These are phyloP conservation scores for Angophora floribunda DNA, from an alignment of 345 rosid genomes.

Conservation along the genomic window DNA sequence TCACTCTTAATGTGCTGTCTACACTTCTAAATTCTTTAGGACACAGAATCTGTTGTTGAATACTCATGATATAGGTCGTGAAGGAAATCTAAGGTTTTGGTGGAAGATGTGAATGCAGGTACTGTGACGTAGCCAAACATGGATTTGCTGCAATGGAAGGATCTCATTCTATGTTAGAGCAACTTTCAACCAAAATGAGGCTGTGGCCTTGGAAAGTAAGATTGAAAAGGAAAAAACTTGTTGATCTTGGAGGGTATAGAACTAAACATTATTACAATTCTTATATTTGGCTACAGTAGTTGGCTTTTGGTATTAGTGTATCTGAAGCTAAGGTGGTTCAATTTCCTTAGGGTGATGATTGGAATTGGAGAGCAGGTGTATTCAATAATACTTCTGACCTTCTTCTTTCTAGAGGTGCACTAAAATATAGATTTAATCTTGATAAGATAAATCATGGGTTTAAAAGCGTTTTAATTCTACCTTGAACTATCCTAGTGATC, in stretches of 20 bases:
- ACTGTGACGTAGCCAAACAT: slow-evolving; percentile 74
- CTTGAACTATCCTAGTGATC: not conserved
- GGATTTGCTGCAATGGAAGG: slow-evolving; percentile 65
- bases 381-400: slow-evolving; percentile 65
- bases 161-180: slow-evolving; percentile 9
- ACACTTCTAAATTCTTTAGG: not conserved
- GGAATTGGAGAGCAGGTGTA: slow-evolving; percentile 86
- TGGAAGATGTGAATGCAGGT: slow-evolving; percentile 25
- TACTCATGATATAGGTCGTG: not conserved
- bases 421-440: not conserved
- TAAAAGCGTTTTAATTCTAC: not conserved
- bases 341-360: slow-evolving; percentile 61
- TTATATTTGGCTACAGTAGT: not conserved
- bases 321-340: not conserved
- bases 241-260: slow-evolving; percentile 78
- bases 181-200: slow-evolving; percentile 29
- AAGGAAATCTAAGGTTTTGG: not conserved
- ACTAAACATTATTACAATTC: not conserved
- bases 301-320: not conserved
- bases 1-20: not conserved
- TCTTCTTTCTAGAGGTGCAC: slow-evolving; percentile 77
- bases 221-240: slow-evolving; percentile 29
- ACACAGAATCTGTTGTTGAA: not conserved
- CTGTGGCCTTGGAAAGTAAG: slow-evolving; percentile 6
- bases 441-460: not conserved